A percentile compares a stretch with the other conserved stretches of the same genome.
phyloP scores from a whole-genome alignment of 306 rosid genomes.

The Rubus parviflorus region DNA sequence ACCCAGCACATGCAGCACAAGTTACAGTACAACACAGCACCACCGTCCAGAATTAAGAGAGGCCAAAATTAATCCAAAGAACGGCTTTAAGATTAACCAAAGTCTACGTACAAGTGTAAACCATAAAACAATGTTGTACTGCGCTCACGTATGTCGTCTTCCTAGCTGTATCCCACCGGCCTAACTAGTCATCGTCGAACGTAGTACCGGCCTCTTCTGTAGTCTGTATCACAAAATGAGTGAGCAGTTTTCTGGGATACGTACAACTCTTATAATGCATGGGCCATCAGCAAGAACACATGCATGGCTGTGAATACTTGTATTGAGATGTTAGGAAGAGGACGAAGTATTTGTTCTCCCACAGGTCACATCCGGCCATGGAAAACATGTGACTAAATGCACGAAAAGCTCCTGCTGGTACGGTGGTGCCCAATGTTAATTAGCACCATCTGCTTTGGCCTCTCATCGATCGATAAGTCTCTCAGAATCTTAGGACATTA shows the following conservation, averaged over 20 bases:
- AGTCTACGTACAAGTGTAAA: neutral
- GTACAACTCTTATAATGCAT: neutral
- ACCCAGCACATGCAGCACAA: neutral
- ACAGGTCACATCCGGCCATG: neutral
- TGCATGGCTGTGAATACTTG: neutral
- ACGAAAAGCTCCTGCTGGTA: neutral
- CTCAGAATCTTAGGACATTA: neutral
- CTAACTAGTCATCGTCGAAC: too few species aligned
- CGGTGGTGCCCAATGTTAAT: neutral
- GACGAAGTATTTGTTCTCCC: neutral
- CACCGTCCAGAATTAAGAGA: neutral
- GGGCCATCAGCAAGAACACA: neutral
- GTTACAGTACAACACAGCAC: neutral
- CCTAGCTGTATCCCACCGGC: too few species aligned
- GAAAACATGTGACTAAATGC: neutral
- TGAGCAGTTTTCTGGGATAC: neutral
- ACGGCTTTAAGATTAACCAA: neutral
- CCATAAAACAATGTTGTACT: too few species aligned
- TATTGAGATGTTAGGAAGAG: neutral
- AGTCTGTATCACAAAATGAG: neutral
- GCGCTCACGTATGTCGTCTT: too few species aligned
- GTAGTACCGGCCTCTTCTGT: neutral
- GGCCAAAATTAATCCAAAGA: neutral
- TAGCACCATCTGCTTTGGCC: neutral
- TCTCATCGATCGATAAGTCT: neutral